phyloP scores from a whole-genome alignment of 306 rosid genomes.

The Alnus rubra region DNA sequence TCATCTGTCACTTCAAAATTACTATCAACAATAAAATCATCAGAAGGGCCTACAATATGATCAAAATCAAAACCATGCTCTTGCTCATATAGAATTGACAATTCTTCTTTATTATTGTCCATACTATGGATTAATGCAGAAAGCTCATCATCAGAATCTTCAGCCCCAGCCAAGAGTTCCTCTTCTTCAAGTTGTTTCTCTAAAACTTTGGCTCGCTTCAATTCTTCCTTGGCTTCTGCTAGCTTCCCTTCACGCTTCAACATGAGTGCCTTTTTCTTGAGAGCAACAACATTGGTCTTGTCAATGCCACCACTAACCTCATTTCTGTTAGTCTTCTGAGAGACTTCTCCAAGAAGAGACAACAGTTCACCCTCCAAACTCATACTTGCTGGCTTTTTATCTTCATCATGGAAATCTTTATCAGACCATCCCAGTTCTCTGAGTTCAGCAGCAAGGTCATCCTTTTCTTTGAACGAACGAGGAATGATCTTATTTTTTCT shows the following conservation, averaged over 20 bases:
- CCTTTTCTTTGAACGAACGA: slow-evolving; percentile 52
- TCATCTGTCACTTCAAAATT: slow-evolving; percentile 83
- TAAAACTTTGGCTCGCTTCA: slow-evolving; percentile 79
- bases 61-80: slow-evolving; percentile 50
- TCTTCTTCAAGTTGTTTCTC: slow-evolving; percentile 93
- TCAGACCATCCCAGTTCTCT: slow-evolving; percentile 97
- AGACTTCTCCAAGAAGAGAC: slow-evolving; percentile 60
- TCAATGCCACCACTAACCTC: slow-evolving; percentile 49
- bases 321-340: slow-evolving; percentile 46
- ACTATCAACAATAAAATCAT: slow-evolving; percentile 42
- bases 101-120: slow-evolving; percentile 58
- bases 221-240: slow-evolving; percentile 93
- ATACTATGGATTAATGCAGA: slow-evolving; percentile 72
- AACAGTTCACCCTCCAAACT: slow-evolving; percentile 86
- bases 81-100: slow-evolving; percentile 38
- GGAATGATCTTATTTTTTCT: slow-evolving; percentile 54
- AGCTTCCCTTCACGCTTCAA: slow-evolving; percentile 94
- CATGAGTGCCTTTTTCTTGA: slow-evolving; percentile 71
- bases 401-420: slow-evolving; percentile 63
- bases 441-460: slow-evolving; percentile 79
- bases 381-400: slow-evolving; percentile 47
- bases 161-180: slow-evolving; percentile 83
- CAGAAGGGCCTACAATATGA: slow-evolving; percentile 51
- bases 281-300: slow-evolving; percentile 74
- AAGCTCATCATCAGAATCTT: slow-evolving; percentile 87